Percentiles rank a stretch among this genome's conserved stretches.
Conservation (phyloP, 2,329 filamentous ascomycete species). For the Colletotrichum liaoningense region DNA sequence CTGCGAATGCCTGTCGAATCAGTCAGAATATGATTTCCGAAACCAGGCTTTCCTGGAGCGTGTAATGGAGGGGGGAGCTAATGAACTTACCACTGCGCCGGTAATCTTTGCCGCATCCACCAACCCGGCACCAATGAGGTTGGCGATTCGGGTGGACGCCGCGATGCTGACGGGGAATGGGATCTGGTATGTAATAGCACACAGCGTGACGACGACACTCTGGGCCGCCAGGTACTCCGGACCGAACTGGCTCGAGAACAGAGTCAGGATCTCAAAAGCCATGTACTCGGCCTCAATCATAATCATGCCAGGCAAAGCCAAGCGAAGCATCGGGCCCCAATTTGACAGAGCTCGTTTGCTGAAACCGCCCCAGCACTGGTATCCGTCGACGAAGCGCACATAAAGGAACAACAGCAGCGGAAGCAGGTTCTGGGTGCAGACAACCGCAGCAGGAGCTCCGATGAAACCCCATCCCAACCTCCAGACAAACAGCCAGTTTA, state of each 20-base stretch:
- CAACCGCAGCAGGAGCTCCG: constrained; percentile 85
- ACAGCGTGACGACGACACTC: constrained; percentile 83
- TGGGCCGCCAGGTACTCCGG: constrained; percentile 87
- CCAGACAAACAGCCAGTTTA: constrained; percentile 87
- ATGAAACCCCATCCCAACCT: constrained; percentile 76
- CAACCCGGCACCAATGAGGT: constrained; percentile 88
- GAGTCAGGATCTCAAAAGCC: constrained; percentile 90
- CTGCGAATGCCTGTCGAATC: constrained; percentile 61
- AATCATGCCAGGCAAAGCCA: constrained; percentile 88
- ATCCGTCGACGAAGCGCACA: constrained; percentile 78
- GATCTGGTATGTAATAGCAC: constrained; percentile 86
- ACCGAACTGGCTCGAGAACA: constrained; percentile 84
- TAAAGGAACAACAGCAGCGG: constrained; percentile 83
- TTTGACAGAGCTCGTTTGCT: constrained; percentile 76
- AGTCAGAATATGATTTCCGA: constrained; percentile 40
- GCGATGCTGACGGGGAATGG: constrained; percentile 93
- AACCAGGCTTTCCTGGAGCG: neutral
- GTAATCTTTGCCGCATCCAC: constrained; percentile 83
- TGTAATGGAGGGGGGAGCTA: neutral
- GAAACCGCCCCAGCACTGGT: constrained; percentile 87
- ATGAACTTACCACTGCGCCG: constrained; percentile 74
- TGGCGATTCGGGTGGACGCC: constrained; percentile 88
- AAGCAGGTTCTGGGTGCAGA: constrained; percentile 81
- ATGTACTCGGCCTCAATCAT: constrained; percentile 97
- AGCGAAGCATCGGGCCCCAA: constrained; percentile 86